phyloP scores from a whole-genome alignment of 2,329 filamentous ascomycete genomes.

The Phyllosticta paracitricarpa region DNA sequence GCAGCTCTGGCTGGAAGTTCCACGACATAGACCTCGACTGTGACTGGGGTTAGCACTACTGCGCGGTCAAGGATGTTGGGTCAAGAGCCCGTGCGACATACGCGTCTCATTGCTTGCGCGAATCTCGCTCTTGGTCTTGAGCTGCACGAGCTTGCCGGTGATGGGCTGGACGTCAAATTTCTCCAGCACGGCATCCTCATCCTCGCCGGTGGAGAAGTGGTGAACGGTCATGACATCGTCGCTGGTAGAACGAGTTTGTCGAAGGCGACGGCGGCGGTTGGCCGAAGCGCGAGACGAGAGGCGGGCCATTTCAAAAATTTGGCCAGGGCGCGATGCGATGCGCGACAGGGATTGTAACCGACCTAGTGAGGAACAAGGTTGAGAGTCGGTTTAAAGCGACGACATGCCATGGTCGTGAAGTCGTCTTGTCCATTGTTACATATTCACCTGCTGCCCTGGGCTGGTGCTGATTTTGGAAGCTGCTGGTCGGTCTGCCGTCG shows the following conservation, averaged over 20 bases:
- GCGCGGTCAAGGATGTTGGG: neutral
- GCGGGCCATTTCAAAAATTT: slow-evolving; percentile 1
- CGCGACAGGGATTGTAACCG: neutral
- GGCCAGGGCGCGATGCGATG: neutral
- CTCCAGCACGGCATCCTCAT: neutral
- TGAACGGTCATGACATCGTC: slow-evolving; percentile 10
- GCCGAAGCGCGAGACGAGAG: neutral
- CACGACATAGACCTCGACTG: slow-evolving; percentile 59
- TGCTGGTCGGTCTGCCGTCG: no score
- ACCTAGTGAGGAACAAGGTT: neutral
- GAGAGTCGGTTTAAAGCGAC: neutral
- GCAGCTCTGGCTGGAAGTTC: slow-evolving; percentile 62
- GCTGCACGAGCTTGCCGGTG: slow-evolving; percentile 22
- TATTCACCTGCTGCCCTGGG: neutral
- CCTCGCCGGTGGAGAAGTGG: neutral
- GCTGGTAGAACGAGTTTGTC: neutral
- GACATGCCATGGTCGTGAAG: neutral
- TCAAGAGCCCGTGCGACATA: slow-evolving; percentile 1
- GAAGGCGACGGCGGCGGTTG: neutral
- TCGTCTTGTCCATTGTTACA: neutral
- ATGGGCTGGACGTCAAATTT: slow-evolving; percentile 10
- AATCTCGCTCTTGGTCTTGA: slow-evolving; percentile 42
- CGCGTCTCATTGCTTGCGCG: slow-evolving; percentile 37
- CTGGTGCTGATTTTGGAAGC: no score
- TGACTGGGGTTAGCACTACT: slow-evolving; percentile 16